phyloP scores from a whole-genome alignment of 768 basidiomycete species.

The Gelatoporia subvermispora region DNA sequence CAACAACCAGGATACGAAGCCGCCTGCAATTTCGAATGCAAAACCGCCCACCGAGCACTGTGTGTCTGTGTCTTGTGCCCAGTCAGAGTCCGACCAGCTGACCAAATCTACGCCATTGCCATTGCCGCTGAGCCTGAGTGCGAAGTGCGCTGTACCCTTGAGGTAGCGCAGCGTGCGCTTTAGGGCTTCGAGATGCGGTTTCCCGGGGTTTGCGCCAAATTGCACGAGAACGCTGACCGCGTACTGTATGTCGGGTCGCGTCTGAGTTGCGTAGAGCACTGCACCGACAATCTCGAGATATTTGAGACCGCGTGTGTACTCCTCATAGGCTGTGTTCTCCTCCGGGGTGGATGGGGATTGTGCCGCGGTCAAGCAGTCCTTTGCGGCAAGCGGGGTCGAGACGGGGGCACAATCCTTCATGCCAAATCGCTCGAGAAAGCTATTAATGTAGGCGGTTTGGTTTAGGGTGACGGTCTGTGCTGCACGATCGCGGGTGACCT shows the following conservation, averaged over 20 bases:
- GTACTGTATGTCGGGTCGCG: slow-evolving; percentile 28
- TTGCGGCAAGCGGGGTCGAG: slow-evolving; percentile 11
- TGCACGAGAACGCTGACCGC: slow-evolving; percentile 18
- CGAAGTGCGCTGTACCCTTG: slow-evolving; percentile 20
- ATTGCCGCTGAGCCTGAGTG: slow-evolving; percentile 8
- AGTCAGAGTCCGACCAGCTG: slow-evolving; percentile 30
- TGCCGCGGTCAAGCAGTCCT: background rate
- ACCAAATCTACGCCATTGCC: slow-evolving; percentile 1
- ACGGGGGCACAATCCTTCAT: slow-evolving; percentile 8
- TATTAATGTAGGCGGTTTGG: slow-evolving; percentile 17
- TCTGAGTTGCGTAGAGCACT: slow-evolving; percentile 25
- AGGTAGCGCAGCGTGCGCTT: slow-evolving; percentile 28
- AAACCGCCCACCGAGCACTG: slow-evolving; percentile 24
- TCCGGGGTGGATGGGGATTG: slow-evolving; percentile 1
- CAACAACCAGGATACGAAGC: slow-evolving; percentile 25
- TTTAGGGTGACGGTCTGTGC: slow-evolving; percentile 23
- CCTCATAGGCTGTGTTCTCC: slow-evolving; percentile 21
- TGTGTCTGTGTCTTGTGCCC: slow-evolving; percentile 20
- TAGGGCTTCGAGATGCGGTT: slow-evolving; percentile 24
- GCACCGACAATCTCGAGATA: no score
- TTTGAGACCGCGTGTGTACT: slow-evolving; percentile 22
- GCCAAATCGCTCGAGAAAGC: slow-evolving; percentile 9
- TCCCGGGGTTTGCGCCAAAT: slow-evolving; percentile 14
- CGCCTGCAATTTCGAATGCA: slow-evolving; percentile 23
- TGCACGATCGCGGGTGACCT: slow-evolving; percentile 22